phyloP scores from a whole-genome alignment of 768 basidiomycete species.

The Hortiboletus flavorubellus region DNA sequence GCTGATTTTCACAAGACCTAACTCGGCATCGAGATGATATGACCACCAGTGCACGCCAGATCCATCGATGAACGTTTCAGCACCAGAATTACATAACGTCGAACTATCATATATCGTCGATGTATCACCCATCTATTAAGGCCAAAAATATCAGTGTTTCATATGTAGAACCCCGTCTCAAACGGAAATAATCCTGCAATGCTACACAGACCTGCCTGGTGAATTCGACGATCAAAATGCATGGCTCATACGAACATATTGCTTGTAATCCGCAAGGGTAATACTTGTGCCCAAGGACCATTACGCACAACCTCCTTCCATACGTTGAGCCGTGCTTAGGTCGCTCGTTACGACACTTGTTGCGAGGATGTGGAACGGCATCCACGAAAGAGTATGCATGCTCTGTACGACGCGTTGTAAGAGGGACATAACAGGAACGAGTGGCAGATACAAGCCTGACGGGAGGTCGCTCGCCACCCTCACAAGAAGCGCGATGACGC shows the following conservation, averaged over 20 bases:
- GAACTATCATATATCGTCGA: neutral
- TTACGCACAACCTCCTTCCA: slow-evolving; percentile 44
- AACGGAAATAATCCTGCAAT: neutral
- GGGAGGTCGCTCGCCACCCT: slow-evolving; percentile 58
- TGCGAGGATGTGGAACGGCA: slow-evolving; percentile 61
- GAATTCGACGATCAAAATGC: slow-evolving; percentile 8
- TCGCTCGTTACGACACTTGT: slow-evolving; percentile 72
- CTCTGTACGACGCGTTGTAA: slow-evolving; percentile 19
- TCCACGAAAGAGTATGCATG: slow-evolving; percentile 40
- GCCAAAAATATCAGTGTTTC: neutral
- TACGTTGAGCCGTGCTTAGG: slow-evolving; percentile 67
- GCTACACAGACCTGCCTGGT: neutral
- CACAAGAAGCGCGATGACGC: slow-evolving; percentile 75
- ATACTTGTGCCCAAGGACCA: slow-evolving; percentile 17
- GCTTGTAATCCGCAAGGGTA: slow-evolving; percentile 6
- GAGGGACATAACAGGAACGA: neutral
- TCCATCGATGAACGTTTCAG: no score
- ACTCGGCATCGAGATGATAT: neutral
- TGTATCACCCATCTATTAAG: neutral
- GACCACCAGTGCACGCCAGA: no score
- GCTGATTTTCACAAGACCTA: neutral
- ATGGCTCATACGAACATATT: slow-evolving; percentile 15
- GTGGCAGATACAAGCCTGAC: slow-evolving; percentile 38
- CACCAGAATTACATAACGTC: neutral
- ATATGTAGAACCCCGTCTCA: neutral